These are phyloP conservation scores for Saccharomyces mikatae DNA, from an alignment of 805 yeast species.

Conservation along the genomic window DNA sequence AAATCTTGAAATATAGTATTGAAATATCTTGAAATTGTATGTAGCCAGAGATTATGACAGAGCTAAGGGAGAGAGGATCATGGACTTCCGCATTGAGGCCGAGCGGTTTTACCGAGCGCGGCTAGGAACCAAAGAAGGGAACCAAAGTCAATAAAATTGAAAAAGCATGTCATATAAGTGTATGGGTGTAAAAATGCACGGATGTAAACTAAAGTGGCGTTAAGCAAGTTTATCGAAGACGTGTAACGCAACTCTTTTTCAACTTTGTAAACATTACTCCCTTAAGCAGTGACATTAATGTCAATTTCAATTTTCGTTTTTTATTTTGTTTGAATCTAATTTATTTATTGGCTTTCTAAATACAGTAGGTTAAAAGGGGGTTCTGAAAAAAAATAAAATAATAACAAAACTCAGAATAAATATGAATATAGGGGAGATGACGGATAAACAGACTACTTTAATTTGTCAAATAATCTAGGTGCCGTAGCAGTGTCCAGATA, in stretches of 20 bases:
- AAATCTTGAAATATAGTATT: neutral
- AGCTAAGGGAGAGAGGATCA: neutral
- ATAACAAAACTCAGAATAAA: neutral
- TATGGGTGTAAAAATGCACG: neutral
- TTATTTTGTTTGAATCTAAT: neutral
- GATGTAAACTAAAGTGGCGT: neutral
- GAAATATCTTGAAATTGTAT: neutral
- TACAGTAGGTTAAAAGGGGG: neutral
- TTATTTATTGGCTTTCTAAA: neutral
- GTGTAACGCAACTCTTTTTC: too few species aligned
- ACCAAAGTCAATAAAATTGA: neutral
- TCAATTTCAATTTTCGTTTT: too few species aligned
- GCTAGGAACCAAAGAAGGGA: neutral
- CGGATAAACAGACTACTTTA: constrained; percentile 44
- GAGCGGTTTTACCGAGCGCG: neutral
- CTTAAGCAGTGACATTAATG: too few species aligned
- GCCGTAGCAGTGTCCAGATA: constrained; percentile 87
- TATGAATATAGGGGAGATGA: neutral
- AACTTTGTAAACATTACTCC: too few species aligned
- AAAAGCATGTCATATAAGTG: neutral
- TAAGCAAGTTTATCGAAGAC: too few species aligned
- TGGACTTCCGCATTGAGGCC: neutral
- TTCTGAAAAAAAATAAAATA: neutral
- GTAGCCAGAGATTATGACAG: neutral
- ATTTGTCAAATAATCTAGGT: constrained; percentile 78